Percentiles rank a stretch among this genome's conserved stretches.
phyloP scores from a whole-genome alignment of 2,329 filamentous ascomycete species.

The Ustilaginoidea virens region DNA sequence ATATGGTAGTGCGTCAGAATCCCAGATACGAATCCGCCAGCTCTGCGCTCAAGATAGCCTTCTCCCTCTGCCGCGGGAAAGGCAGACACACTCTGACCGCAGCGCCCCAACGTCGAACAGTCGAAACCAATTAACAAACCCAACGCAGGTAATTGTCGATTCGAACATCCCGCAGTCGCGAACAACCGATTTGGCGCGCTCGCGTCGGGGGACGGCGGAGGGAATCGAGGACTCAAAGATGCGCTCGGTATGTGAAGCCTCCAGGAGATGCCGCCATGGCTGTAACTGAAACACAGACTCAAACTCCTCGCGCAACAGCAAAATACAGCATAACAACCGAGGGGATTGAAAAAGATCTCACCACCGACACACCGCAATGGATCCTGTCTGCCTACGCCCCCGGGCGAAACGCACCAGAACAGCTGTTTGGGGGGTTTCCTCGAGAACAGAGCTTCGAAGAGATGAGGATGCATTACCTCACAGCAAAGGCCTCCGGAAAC shows the following conservation, averaged over 20 bases:
- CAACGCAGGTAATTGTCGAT: constrained; percentile 33
- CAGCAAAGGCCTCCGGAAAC: constrained; percentile 43
- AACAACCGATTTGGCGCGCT: constrained; percentile 36
- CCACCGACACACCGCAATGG: constrained; percentile 62
- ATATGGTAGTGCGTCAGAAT: constrained; percentile 28
- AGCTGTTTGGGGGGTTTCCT: constrained; percentile 65
- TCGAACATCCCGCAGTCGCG: constrained; percentile 33
- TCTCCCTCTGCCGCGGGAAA: too few relatives aligned
- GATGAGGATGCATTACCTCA: constrained; percentile 59
- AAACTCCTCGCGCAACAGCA: constrained; percentile 7
- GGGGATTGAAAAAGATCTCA: constrained; percentile 50
- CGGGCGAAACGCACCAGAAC: constrained; percentile 57
- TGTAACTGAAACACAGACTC: too few relatives aligned
- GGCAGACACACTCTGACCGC: too few relatives aligned
- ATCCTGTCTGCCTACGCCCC: constrained; percentile 78
- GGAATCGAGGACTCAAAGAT: constrained; percentile 11
- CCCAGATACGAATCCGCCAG: too few relatives aligned
- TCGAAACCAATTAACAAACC: not conserved
- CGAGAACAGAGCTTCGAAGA: constrained; percentile 86
- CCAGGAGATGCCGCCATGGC: too few relatives aligned
- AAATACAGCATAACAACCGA: constrained; percentile 40
- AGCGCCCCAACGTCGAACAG: not conserved
- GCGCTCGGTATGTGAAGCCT: constrained; percentile 11
- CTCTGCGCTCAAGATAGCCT: too few relatives aligned
- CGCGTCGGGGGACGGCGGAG: constrained; percentile 11